Conservation (phyloP, 768 basidiomycete species). For the Mycena latifolia region DNA sequence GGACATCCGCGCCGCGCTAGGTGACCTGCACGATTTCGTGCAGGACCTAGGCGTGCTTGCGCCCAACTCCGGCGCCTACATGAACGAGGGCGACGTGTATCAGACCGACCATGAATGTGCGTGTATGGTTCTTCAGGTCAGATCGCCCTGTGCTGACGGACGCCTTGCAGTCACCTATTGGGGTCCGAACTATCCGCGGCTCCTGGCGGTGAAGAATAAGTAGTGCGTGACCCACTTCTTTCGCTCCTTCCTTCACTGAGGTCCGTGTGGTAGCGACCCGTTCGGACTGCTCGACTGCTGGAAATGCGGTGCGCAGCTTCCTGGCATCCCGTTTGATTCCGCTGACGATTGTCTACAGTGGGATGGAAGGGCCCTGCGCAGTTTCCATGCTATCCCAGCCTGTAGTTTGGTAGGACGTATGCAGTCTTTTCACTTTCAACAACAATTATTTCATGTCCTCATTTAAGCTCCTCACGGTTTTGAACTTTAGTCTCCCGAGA, state of each 20-base stretch:
- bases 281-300: slow-evolving; percentile 47
- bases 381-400: neutral
- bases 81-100: slow-evolving; percentile 51
- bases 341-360: neutral
- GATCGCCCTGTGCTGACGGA: neutral
- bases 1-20: slow-evolving; percentile 8
- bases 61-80: slow-evolving; percentile 35
- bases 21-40: slow-evolving; percentile 18
- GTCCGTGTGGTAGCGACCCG: slow-evolving; percentile 41
- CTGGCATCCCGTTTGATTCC: neutral
- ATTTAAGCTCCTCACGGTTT: too few species aligned
- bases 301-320: slow-evolving; percentile 46
- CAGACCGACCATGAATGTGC: slow-evolving; percentile 44
- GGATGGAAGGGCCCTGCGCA: neutral
- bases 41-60: slow-evolving; percentile 28
- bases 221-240: slow-evolving; percentile 41
- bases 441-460: too few species aligned
- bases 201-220: slow-evolving; percentile 47
- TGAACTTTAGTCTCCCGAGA: too few species aligned
- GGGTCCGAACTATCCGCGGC: slow-evolving; percentile 47
- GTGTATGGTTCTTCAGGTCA: too few species aligned
- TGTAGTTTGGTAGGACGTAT: too few species aligned
- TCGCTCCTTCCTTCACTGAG: neutral
- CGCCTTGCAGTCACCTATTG: slow-evolving; percentile 43
- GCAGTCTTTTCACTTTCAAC: too few species aligned